These are phyloP conservation scores for Umbelopsis vinacea DNA, from an alignment of 192 early-diverging fungal species.

Conservation along the genomic window DNA sequence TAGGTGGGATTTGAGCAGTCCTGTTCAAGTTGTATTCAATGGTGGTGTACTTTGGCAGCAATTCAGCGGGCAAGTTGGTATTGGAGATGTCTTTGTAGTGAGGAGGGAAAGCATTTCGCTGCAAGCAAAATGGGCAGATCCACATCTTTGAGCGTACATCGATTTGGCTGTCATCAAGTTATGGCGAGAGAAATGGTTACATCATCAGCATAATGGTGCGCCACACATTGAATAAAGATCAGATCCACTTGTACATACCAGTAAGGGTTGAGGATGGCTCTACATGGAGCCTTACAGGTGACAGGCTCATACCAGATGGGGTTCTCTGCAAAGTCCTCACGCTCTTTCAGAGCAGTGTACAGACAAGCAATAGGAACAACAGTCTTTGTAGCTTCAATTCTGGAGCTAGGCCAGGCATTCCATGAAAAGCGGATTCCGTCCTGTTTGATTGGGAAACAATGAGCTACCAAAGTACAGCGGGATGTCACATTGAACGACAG, in stretches of 20 bases:
- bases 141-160: slow-evolving; percentile 95
- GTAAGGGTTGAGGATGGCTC: slow-evolving; percentile 96
- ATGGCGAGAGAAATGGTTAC: background rate
- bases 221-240: background rate
- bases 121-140: slow-evolving; percentile 99
- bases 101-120: slow-evolving; percentile 95
- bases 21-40: slow-evolving; percentile 95
- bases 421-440: slow-evolving; percentile 96
- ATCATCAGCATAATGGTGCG: background rate
- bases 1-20: slow-evolving; percentile 85
- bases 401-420: slow-evolving; percentile 96
- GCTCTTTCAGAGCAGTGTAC: slow-evolving; percentile 95
- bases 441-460: background rate
- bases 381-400: slow-evolving; percentile 91
- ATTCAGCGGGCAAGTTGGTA: slow-evolving; percentile 91
- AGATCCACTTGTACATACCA: slow-evolving; percentile 63
- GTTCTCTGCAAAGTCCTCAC: slow-evolving; percentile 69
- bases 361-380: slow-evolving; percentile 93
- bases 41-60: slow-evolving; percentile 89
- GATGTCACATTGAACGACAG: no score
- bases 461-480: background rate
- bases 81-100: slow-evolving; percentile 96
- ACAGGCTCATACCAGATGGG: slow-evolving; percentile 98
- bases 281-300: slow-evolving; percentile 92
- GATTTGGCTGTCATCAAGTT: slow-evolving; percentile 72